Base-by-base conservation (phyloP, 345 rosid species). In the Linum usitatissimum region DNA sequence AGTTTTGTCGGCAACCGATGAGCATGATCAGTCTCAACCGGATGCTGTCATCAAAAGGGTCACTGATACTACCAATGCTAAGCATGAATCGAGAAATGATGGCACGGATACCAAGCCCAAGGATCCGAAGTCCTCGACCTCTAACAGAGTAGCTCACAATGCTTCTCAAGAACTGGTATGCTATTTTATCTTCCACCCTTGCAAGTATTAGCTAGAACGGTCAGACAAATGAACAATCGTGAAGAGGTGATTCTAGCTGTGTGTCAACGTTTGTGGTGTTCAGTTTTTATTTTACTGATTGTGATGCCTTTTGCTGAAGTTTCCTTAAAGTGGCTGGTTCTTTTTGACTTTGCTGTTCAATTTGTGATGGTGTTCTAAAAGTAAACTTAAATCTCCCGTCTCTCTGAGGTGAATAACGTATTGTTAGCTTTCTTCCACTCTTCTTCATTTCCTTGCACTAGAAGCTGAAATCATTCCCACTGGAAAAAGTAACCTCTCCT, bases 1-100 rank as follows among this genome's bases (percentile, higher is more conserved):
- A 62, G 89, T 84, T 53, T 81, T 93, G 64, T 87, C 87, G 2
- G 72, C 97, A 15, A 71, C 96, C 8, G 59, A 60, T 53, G 81
- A 78, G 14, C 83, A 76, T 18, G 64, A 57, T 66, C 84, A 73
- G 57, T 77, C 88, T 57, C 74, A 67, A 57, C 48, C 68, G 18
- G 75, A 68, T 19, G 64, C 73, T 72, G 62, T 79, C 75, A 84
- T 93, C 77, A 76, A 68, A 63, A 80, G 67, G 81, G 81, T 87
- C 59, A 83, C 83, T 42, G 77, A 73, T 64, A 40, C 60, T 42
- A 48, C 63, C 18, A 63, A 42, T 20, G 10, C 14, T 48, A 68
- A 20, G 57, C 49, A 71, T 38, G 69, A 9, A 21, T 28, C 39
- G 53, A 60, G 18, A 20, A 66, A 42, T 30, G 66, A 8, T 30